phyloP scores from a whole-genome alignment of 2,329 filamentous ascomycete genomes.

The Fusarium penzigii region DNA sequence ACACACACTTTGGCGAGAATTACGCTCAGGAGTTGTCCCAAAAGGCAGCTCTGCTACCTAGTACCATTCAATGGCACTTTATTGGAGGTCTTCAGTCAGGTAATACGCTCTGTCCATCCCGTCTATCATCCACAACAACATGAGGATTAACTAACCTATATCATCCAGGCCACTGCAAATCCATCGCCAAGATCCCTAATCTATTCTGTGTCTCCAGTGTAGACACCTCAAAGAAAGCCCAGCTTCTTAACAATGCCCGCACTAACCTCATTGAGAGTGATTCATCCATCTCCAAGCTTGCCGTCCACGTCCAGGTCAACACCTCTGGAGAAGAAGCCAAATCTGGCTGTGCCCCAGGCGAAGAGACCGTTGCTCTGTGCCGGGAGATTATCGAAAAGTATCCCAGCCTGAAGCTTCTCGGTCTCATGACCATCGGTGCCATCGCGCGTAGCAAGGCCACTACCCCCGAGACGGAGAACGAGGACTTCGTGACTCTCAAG shows the following conservation, averaged over 20 bases:
- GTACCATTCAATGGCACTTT: constrained; percentile 87
- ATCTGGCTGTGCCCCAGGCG: constrained; percentile 73
- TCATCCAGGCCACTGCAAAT: constrained; percentile 77
- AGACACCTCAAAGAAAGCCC: constrained; percentile 84
- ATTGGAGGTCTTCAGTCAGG: constrained; percentile 88
- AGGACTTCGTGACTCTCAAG: constrained; percentile 75
- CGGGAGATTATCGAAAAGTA: constrained; percentile 69
- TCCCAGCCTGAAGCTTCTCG: constrained; percentile 71
- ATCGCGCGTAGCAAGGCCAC: constrained; percentile 80
- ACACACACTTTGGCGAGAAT: constrained; percentile 92
- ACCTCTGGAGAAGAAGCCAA: constrained; percentile 88
- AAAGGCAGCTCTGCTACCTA: constrained; percentile 79
- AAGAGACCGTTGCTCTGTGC: constrained; percentile 65
- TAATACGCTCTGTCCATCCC: constrained; percentile 27
- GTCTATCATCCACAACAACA: not conserved
- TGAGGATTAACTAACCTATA: constrained; percentile 7
- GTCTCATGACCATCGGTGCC: constrained; percentile 96
- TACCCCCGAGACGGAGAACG: constrained; percentile 78
- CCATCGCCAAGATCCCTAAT: constrained; percentile 82
- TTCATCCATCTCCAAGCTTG: constrained; percentile 50
- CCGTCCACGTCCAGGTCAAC: constrained; percentile 91
- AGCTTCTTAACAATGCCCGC: constrained; percentile 76
- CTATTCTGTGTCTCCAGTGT: constrained; percentile 91
- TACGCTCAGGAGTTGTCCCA: constrained; percentile 88
- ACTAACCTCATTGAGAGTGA: constrained; percentile 51